phyloP scores from a whole-genome alignment of 78 protist species.

The Cyanophora paradoxa region DNA sequence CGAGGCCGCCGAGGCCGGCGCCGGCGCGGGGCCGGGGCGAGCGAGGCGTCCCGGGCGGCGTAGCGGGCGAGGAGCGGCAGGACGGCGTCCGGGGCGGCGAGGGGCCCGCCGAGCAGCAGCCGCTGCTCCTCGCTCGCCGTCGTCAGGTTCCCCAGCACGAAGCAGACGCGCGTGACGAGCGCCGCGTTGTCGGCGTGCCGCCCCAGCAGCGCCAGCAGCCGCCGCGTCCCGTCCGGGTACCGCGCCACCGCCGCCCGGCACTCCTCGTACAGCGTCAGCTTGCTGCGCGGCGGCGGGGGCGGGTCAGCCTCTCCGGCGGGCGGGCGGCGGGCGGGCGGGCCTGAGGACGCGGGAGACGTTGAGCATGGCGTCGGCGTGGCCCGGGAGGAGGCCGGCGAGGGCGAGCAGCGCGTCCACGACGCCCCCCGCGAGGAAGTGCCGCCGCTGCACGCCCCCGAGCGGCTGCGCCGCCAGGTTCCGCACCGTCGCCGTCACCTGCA shows the following conservation, averaged over 20 bases:
- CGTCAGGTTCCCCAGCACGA: constrained; percentile 18
- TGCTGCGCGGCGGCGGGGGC: too few relatives aligned
- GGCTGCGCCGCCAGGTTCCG: constrained; percentile 1
- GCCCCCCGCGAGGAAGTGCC: background rate
- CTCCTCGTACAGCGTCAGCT: constrained; percentile 5
- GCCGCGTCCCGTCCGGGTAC: background rate
- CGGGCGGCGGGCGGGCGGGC: too few relatives aligned
- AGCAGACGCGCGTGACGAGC: constrained; percentile 1
- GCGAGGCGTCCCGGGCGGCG: too few relatives aligned
- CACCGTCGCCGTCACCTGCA: background rate
- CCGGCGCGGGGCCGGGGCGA: too few relatives aligned
- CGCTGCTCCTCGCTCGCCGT: background rate
- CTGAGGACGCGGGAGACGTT: constrained; percentile 9
- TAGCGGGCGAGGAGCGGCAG: too few relatives aligned
- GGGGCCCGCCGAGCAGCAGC: background rate
- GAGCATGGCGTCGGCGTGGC: background rate
- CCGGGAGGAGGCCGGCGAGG: background rate
- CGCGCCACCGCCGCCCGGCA: background rate
- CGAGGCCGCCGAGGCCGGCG: too few relatives aligned
- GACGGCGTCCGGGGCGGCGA: too few relatives aligned
- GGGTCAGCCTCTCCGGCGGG: too few relatives aligned
- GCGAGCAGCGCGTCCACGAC: background rate
- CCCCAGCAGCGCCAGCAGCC: background rate
- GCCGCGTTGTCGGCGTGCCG: background rate
- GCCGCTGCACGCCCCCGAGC: background rate